Percentiles rank a stretch among this genome's conserved stretches.
phyloP scores from a whole-genome alignment of 1,284 basidiomycete genomes.

The Marasmius oreades region DNA sequence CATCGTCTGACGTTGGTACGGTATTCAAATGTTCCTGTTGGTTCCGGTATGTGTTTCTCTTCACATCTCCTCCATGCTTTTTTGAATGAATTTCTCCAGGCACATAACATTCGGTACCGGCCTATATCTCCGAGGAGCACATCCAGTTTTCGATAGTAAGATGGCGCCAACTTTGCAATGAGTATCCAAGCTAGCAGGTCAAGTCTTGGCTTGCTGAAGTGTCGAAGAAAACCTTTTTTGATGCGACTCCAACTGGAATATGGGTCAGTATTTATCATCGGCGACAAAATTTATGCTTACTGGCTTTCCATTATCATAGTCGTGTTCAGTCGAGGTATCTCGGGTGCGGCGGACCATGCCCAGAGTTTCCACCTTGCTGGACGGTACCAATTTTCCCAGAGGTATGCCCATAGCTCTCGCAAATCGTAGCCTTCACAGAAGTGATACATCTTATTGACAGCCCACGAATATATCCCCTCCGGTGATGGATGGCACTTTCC shows the following conservation, averaged over 20 bases:
- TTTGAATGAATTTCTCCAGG: slow-evolving; percentile 32
- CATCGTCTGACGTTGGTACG: slow-evolving; percentile 18
- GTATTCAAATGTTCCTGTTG: slow-evolving; percentile 16
- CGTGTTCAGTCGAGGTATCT: slow-evolving; percentile 10
- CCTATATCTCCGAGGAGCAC: slow-evolving; percentile 21
- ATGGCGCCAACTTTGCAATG: slow-evolving; percentile 26
- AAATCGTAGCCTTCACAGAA: slow-evolving; percentile 25
- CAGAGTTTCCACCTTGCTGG: slow-evolving; percentile 22
- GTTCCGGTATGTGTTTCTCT: slow-evolving; percentile 21
- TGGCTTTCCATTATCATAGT: slow-evolving; percentile 12
- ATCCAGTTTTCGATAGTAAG: slow-evolving; percentile 27
- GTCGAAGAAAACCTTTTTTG: slow-evolving; percentile 29
- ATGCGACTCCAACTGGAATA: slow-evolving; percentile 26
- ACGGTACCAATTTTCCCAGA: slow-evolving; percentile 31
- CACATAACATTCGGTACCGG: slow-evolving; percentile 22
- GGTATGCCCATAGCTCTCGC: slow-evolving; percentile 26
- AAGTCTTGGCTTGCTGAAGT: slow-evolving; percentile 28
- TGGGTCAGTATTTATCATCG: background rate
- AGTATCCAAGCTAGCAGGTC: slow-evolving; percentile 30
- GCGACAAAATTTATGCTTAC: background rate
- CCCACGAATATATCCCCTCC: slow-evolving; percentile 24
- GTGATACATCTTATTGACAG: slow-evolving; percentile 24
- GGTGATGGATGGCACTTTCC: slow-evolving; percentile 21
- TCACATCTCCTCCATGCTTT: slow-evolving; percentile 21
- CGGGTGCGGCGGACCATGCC: slow-evolving; percentile 7